Conservation (phyloP, 1,284 basidiomycete genomes). For the Cutaneotrichosporon cavernicola region DNA sequence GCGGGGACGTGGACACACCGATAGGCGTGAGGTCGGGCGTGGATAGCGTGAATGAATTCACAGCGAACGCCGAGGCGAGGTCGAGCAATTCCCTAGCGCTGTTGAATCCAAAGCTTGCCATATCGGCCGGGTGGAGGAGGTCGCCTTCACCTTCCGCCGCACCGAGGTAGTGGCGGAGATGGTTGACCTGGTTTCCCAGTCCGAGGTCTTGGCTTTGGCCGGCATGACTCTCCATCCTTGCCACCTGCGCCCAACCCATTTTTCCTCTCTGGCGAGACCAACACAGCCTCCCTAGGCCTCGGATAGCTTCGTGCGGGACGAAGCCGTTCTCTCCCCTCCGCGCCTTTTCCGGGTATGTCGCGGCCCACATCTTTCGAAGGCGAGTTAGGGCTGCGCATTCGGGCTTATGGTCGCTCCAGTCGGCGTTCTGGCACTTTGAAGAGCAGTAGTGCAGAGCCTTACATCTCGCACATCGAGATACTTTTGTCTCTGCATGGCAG, state of each 20-base stretch:
- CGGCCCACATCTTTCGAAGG: slow-evolving; percentile 27
- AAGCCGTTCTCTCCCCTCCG: slow-evolving; percentile 35
- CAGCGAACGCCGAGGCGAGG: slow-evolving; percentile 62
- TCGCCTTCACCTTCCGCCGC: slow-evolving; percentile 20
- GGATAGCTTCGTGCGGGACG: slow-evolving; percentile 66
- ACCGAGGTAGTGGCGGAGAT: slow-evolving; percentile 45
- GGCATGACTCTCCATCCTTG: slow-evolving; percentile 65
- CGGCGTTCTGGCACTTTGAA: slow-evolving; percentile 66
- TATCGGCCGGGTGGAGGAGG: slow-evolving; percentile 35
- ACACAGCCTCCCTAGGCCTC: slow-evolving; percentile 71
- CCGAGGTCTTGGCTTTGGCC: slow-evolving; percentile 27
- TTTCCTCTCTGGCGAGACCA: slow-evolving; percentile 64
- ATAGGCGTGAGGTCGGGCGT: slow-evolving; percentile 71
- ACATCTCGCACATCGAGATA: slow-evolving; percentile 70
- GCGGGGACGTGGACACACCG: slow-evolving; percentile 75
- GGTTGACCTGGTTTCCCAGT: slow-evolving; percentile 42
- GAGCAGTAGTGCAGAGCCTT: slow-evolving; percentile 70
- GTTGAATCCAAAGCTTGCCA: slow-evolving; percentile 44
- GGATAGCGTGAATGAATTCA: slow-evolving; percentile 83
- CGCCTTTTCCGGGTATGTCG: slow-evolving; percentile 21
- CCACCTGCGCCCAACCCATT: slow-evolving; percentile 65
- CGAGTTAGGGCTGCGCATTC: slow-evolving; percentile 70
- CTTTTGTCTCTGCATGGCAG: slow-evolving; percentile 19
- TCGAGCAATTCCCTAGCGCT: slow-evolving; percentile 38
- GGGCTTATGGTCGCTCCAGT: slow-evolving; percentile 72